Evolutionary conservation across 305 asterid species (phyloP), one percentile per base, ranked within the genome.

Genomic region (Lippia alba): DNA sequence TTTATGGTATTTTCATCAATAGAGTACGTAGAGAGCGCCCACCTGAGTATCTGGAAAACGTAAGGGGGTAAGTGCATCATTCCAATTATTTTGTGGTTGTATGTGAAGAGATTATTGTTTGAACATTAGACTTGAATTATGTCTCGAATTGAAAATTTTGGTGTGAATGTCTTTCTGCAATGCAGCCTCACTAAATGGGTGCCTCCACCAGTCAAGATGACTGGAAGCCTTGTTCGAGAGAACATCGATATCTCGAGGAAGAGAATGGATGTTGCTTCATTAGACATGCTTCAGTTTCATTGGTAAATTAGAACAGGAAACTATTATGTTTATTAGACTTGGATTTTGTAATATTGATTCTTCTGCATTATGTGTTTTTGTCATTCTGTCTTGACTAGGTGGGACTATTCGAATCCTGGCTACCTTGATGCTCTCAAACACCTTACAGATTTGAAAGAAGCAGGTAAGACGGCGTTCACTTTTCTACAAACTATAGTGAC

Each of bases 271-370:
- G 97, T 93, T 74, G 71, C 89, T 46, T 73, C 89, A 49, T 76
- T 94, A 74, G 99, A 91, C 82, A 94, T 94, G 99, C 99, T 91
- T 85, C 99, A 94, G 84, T 90, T 94, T 83, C 99, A 94, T 78
- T 94, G 99, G 99, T 94, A 87, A 53, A 4, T 4, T 16, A 40
- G 19, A 51, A 41, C 10, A 4, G 8, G 36, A 17, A 51, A 51
- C 60, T 48, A 14, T 24, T 36, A 5, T 39, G 17, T 2, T 24
- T 36, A 34, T 12, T 14, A 20, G 20, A 11, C 46, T 41, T 63
- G 6, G 15, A 51, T 45, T 15, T 49, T 16, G 11, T 44, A 40
- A 12, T 33, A 41, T n/a, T 4, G 3, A 18, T 16, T 49, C 7
- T 20, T 60, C 12, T 32, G 6, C 17, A 17, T 56, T 74, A 3